Conservation (phyloP, 2,329 filamentous ascomycete species). For the Penicillium capsulatum region DNA sequence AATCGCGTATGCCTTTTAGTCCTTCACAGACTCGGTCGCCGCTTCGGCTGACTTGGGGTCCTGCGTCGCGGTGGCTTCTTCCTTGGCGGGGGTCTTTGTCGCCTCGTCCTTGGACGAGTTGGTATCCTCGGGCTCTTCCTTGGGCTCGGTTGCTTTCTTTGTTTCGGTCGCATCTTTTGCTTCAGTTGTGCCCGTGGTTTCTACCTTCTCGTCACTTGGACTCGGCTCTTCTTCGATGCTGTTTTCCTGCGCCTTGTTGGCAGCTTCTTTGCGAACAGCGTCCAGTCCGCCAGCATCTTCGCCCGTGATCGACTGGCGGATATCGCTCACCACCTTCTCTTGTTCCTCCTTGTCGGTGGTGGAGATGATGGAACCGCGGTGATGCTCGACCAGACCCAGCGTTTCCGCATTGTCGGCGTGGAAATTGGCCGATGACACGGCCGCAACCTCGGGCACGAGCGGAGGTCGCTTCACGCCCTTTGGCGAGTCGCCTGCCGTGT, state of each 20-base stretch:
- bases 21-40: conserved; percentile 18
- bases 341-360: conserved; percentile 32
- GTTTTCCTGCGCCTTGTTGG: conserved; percentile 22
- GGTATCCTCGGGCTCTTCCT: conserved; percentile 1
- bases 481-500: conserved; percentile 19
- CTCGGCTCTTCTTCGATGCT: conserved; percentile 19
- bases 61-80: conserved; percentile 6
- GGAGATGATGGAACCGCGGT: conserved; percentile 37
- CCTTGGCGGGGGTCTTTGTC: neutral
- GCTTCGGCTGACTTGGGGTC: conserved; percentile 21
- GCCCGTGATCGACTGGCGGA: conserved; percentile 37
- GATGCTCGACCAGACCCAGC: conserved; percentile 38
- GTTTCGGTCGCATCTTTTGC: conserved; percentile 1
- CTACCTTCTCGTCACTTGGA: conserved; percentile 1
- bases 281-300: conserved; percentile 23
- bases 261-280: conserved; percentile 29
- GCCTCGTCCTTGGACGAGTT: conserved; percentile 2
- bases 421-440: conserved; percentile 38
- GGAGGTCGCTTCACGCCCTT: conserved; percentile 26
- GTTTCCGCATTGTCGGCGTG: conserved; percentile 34
- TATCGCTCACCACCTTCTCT: conserved; percentile 34
- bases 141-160: neutral
- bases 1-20: conserved; percentile 16
- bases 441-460: conserved; percentile 34
- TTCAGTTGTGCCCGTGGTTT: too few relatives aligned